Base-by-base conservation (phyloP, 805 yeast species). In the Schwanniomyces polymorphus region DNA sequence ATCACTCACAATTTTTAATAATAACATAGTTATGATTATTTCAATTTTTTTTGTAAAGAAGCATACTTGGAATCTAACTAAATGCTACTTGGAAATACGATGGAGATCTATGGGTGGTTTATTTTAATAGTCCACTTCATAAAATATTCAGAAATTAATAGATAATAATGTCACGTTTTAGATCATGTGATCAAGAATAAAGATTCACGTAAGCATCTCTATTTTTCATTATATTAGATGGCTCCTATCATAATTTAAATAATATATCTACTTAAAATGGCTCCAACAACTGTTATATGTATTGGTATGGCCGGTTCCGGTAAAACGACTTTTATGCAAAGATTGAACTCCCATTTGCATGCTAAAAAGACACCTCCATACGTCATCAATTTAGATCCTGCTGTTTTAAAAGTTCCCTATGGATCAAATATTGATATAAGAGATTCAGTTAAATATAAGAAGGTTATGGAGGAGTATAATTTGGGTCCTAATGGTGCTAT, bases 401-500 rank as follows among this genome's bases (percentile, higher is more conserved):
- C 99, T 1, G 98, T 94, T 16, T 70, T 88, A 53, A 88, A 86
- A 54, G 85, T 90, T n/a, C 99, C 99, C 10, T 94, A 84, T 65
- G 94, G 91, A 16, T 86, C 96, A 37, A 91, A 94, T 63, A 91
- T 94, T 51, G 99, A 94, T 68, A 94, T 94, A 53, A 77, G 99
- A 60, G 99, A 94, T 67, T 88, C 97, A 0, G 89, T 94, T 50
- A 92, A 94, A 63, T 94, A 94, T 67, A 88, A 87, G 54, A 91
- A 94, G 61, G 98, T 94, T 38, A 94, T 92, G 98, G 94, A 91
- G 57, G 91, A 91, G 62, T 89, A 92, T 63, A 86, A 88, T 48
- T 68, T 94, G 48, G 99, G 99, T 0, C 99, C 99, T 11, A 94
- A 94, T 63, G 99, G 99, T 47, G 98, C 98, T 2, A 94, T 94